A percentile compares a stretch with the other conserved stretches of the same genome.
phyloP scores from a whole-genome alignment of 257 asterid species.

The Salvia rosmarinus region DNA sequence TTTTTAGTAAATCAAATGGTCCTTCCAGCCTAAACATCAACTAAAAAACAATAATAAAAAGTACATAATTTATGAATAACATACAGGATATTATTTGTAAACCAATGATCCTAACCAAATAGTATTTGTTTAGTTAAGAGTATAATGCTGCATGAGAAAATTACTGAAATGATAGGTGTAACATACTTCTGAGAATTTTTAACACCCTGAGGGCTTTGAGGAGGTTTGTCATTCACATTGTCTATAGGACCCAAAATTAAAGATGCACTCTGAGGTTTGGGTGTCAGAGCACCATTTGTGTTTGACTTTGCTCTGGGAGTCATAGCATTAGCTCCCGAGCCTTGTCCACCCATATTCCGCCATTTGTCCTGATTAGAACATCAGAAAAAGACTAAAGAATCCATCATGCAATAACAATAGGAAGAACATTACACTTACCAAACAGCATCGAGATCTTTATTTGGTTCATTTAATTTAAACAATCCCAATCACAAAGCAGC shows the following conservation, averaged over 20 bases:
- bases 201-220: conserved; percentile 33
- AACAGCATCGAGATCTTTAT: neutral
- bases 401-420: neutral
- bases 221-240: conserved; percentile 30
- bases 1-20: neutral
- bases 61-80: neutral
- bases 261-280: conserved; percentile 29
- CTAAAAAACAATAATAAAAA: neutral
- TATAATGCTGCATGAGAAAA: conserved; percentile 4
- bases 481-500: neutral
- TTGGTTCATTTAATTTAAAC: neutral
- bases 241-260: conserved; percentile 27
- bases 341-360: conserved; percentile 55
- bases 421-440: neutral
- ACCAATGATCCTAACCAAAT: neutral
- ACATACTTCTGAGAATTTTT: conserved; percentile 35
- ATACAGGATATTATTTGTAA: neutral
- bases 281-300: conserved; percentile 26
- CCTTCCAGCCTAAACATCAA: neutral
- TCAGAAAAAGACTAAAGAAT: conserved; percentile 28
- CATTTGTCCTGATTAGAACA: conserved; percentile 60
- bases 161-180: conserved; percentile 29
- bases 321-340: conserved; percentile 38
- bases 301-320: conserved; percentile 34
- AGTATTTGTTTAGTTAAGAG: neutral